A percentile compares a stretch with the other conserved stretches of the same genome.
These are phyloP conservation scores for Pythium myriotylum DNA, from an alignment of 352 stramenopile genomes.

Conservation along the genomic window DNA sequence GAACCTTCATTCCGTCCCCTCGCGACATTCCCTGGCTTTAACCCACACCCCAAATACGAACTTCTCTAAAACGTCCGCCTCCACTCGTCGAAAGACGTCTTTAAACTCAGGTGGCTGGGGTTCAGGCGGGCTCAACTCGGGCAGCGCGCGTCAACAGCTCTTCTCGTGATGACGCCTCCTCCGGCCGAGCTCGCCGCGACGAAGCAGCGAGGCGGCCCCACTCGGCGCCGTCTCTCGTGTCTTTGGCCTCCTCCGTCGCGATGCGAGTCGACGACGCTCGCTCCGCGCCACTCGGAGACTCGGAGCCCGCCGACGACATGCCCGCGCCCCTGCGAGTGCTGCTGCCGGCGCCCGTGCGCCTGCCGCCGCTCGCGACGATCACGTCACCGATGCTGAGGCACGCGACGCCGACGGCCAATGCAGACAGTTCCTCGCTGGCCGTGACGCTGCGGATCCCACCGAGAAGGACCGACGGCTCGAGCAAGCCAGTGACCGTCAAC, in stretches of 20 bases:
- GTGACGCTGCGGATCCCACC: conserved; percentile 1
- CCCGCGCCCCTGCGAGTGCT: background rate
- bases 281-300: background rate
- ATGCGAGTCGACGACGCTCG: background rate
- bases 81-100: too few species aligned
- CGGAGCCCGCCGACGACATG: background rate
- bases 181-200: background rate
- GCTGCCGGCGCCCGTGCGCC: background rate
- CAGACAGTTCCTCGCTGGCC: background rate
- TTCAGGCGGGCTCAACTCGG: background rate
- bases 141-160: background rate
- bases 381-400: background rate
- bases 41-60: too few species aligned
- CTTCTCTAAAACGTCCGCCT: too few species aligned
- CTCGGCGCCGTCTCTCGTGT: background rate
- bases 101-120: background rate
- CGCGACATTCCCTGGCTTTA: background rate
- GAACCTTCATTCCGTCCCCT: background rate
- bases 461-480: background rate
- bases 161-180: background rate
- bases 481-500: background rate
- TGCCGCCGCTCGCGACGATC: too few species aligned
- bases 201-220: background rate
- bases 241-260: background rate
- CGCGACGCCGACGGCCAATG: background rate